phyloP scores from a whole-genome alignment of 2,329 filamentous ascomycete genomes.

The Cladosporium velox region DNA sequence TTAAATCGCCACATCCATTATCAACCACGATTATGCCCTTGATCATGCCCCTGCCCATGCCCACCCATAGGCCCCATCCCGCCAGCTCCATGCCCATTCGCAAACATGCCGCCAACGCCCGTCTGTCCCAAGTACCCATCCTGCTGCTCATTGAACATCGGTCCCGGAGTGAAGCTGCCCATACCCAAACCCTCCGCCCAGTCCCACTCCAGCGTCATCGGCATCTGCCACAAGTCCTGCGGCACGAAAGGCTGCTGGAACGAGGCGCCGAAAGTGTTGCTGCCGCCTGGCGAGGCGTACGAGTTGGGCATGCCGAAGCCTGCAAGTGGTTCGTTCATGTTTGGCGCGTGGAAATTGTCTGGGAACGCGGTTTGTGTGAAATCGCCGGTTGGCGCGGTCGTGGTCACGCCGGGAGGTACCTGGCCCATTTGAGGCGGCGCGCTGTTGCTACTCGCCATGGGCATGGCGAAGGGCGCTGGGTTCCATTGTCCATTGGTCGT shows the following conservation, averaged over 20 bases:
- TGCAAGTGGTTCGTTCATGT: constrained; percentile 20
- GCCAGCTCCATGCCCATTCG: background rate
- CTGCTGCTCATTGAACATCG: constrained; percentile 23
- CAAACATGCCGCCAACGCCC: constrained; percentile 10
- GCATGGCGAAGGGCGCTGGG: constrained; percentile 15
- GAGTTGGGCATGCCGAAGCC: constrained; percentile 24
- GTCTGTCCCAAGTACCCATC: constrained; percentile 10
- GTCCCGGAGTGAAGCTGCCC: constrained; percentile 36
- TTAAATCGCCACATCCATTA: background rate
- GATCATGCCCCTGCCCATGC: background rate
- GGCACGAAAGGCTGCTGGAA: constrained; percentile 89
- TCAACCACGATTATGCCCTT: background rate
- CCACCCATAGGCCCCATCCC: background rate
- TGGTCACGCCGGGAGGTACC: background rate
- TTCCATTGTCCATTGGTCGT: constrained; percentile 21
- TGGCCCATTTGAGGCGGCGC: background rate
- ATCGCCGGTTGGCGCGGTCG: constrained; percentile 2
- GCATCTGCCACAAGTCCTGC: constrained; percentile 91
- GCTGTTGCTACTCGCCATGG: constrained; percentile 1
- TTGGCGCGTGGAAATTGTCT: constrained; percentile 16
- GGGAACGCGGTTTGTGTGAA: background rate
- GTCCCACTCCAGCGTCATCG: constrained; percentile 94
- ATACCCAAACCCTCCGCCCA: constrained; percentile 56
- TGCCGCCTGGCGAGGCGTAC: constrained; percentile 7
- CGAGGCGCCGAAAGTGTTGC: constrained; percentile 31